Percentiles rank a stretch among this genome's conserved stretches.
Conservation (phyloP, 805 yeast genomes). For the Candida saitoana region DNA sequence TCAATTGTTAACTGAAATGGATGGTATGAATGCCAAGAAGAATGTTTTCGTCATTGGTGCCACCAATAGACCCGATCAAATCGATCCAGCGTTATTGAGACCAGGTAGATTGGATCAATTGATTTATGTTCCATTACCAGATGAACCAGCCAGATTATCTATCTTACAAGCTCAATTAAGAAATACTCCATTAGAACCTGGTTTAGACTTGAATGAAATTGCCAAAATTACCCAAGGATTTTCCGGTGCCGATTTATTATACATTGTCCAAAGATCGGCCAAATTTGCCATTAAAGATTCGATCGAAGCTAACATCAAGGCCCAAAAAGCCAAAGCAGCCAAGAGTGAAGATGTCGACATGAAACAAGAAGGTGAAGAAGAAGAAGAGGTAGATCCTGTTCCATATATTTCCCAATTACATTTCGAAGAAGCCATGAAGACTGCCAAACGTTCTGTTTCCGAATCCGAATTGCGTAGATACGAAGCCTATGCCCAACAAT, state of each 20-base stretch:
- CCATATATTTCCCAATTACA: conserved; percentile 92
- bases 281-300: conserved; percentile 98
- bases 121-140: conserved; percentile 98
- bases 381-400: conserved; percentile 86
- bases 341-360: conserved; percentile 47
- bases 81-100: conserved; percentile 96
- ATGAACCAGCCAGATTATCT: conserved; percentile 88
- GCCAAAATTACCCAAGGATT: conserved; percentile 95
- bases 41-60: conserved; percentile 99
- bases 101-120: conserved; percentile 99
- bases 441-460: conserved; percentile 95
- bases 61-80: conserved; percentile 98
- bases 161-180: conserved; percentile 94
- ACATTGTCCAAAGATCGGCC: conserved; percentile 97
- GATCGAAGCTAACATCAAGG: conserved; percentile 67
- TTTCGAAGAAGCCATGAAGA: conserved; percentile 99
- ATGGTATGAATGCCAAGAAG: conserved; percentile 99
- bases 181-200: conserved; percentile 98
- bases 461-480: conserved; percentile 98
- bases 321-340: conserved; percentile 36
- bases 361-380: conserved; percentile 47
- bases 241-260: conserved; percentile 98
- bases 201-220: conserved; percentile 79
- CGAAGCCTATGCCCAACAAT: conserved; percentile 96
- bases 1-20: conserved; percentile 96